A percentile compares a stretch with the other conserved stretches of the same genome.
phyloP scores from a whole-genome alignment of 176 grass and related monocot species.

The Hyparrhenia diplandra region DNA sequence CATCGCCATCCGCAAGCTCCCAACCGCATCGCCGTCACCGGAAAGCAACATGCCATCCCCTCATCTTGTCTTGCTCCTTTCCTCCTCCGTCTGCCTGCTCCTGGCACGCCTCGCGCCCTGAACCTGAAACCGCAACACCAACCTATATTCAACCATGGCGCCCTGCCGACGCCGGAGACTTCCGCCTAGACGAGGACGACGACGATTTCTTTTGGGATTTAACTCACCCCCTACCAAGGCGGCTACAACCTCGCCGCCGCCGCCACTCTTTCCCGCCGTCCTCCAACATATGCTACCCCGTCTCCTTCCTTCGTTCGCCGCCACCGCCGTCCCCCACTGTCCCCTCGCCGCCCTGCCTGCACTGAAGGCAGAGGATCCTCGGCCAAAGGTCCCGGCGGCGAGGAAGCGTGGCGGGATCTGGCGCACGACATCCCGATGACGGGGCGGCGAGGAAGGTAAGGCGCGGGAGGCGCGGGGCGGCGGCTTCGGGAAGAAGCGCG shows the following conservation, averaged over 20 bases:
- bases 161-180: not conserved
- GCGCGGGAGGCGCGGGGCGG: not conserved
- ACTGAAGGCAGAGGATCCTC: not conserved
- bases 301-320: slow-evolving; percentile 18
- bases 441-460: not conserved
- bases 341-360: not conserved
- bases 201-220: slow-evolving; percentile 47
- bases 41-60: slow-evolving; percentile 11
- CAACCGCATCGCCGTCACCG: not conserved
- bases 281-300: slow-evolving; percentile 42
- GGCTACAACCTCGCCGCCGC: slow-evolving; percentile 47
- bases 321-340: not conserved
- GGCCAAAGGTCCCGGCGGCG: not conserved
- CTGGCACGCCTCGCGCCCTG: not conserved
- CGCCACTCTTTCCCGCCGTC: slow-evolving; percentile 38
- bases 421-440: slow-evolving; percentile 6
- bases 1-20: not conserved
- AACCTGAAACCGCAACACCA: not conserved
- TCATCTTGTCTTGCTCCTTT: not conserved
- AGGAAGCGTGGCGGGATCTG: not conserved
- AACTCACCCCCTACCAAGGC: slow-evolving; percentile 51
- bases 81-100: not conserved
- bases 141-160: not conserved
- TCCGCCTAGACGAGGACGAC: slow-evolving; percentile 25
- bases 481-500: slow-evolving; percentile 28